Evolutionary conservation across 1,284 basidiomycete species (phyloP), one percentile per base, ranked within the genome.

Genomic region (Trichosporon inkin): DNA sequence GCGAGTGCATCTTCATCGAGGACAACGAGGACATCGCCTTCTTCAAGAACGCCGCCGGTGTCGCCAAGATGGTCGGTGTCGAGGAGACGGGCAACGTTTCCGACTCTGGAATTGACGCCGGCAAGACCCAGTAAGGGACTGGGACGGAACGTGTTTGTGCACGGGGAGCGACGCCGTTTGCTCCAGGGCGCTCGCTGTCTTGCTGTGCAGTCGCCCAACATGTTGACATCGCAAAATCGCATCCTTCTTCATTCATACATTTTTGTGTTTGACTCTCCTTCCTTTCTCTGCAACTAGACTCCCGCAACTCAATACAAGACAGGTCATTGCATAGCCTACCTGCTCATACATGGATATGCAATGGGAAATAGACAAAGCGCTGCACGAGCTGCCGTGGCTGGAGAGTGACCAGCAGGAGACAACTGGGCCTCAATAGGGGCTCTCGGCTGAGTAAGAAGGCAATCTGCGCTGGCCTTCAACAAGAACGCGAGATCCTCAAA

Each of bases 1-100:
- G 79, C 56, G 71, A 78, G 49, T 84, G 83, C 71, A 71, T 75
- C 58, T 95, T 92, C 77, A 88, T 96, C 56, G 93, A 97, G 79
- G 92, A 96, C 73, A 88, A 90, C 70, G 92, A 90, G 58, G 86
- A 92, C 71, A 84, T 96, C 64, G 76, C 92, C 60, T 96, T 97
- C 82, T 97, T 87, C 85, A 93, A 93, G 83, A 90, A 97, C 71
- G 84, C 87, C 4, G 67, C 81, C 38, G 93, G 93, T 65, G 79
- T 94, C 60, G 89, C 91, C 55, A 78, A 85, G 65, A 82, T 84
- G 70, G 83, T 84, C 65, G 86, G 88, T 17, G 64, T 84, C 85
- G 78, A 81, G 52, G 87, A 88, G 61, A 80, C 77, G 62, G 80
- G 81, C 55, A 85, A 85, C 56, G 67, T 79, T 51, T 90, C 86